phyloP scores from a whole-genome alignment of 805 yeast genomes.

The Wickerhamia fluorescens region DNA sequence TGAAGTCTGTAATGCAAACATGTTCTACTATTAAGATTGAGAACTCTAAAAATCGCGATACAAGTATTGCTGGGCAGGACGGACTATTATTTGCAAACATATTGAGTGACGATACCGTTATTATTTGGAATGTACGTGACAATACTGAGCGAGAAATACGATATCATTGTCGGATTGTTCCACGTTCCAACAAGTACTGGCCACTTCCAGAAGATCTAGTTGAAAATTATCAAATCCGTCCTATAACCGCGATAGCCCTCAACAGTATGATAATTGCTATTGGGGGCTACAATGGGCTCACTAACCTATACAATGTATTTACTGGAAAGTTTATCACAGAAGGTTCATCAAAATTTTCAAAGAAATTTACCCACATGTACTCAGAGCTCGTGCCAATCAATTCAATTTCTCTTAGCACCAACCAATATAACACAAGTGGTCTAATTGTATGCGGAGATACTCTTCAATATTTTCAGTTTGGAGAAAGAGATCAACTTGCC shows the following conservation, averaged over 20 bases:
- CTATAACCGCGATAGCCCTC: slow-evolving; percentile 23
- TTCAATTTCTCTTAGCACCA: slow-evolving; percentile 19
- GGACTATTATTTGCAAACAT: slow-evolving; percentile 33
- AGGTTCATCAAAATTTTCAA: slow-evolving; percentile 24
- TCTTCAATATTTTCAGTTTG: slow-evolving; percentile 43
- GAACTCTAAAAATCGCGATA: slow-evolving; percentile 10
- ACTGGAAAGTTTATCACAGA: slow-evolving; percentile 37
- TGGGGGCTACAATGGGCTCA: slow-evolving; percentile 38
- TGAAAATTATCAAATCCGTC: slow-evolving; percentile 6
- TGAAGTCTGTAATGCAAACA: slow-evolving; percentile 14
- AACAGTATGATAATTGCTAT: slow-evolving; percentile 27
- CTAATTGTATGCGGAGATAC: slow-evolving; percentile 34
- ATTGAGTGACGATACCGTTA: slow-evolving; percentile 33
- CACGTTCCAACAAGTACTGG: slow-evolving; percentile 14
- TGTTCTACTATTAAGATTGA: slow-evolving; percentile 2
- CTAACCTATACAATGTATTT: slow-evolving; percentile 34
- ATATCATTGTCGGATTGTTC: slow-evolving; percentile 14
- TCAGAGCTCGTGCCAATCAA: slow-evolving; percentile 18
- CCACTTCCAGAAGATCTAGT: slow-evolving; percentile 3
- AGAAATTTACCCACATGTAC: slow-evolving; percentile 15
- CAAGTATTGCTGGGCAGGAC: slow-evolving; percentile 30
- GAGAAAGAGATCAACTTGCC: slow-evolving; percentile 19
- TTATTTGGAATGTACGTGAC: slow-evolving; percentile 38
- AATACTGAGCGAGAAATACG: slow-evolving; percentile 3
- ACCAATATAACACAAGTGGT: slow-evolving; percentile 25